Conservation (phyloP, 2,329 filamentous ascomycete species). For the Camillea tinctor region DNA sequence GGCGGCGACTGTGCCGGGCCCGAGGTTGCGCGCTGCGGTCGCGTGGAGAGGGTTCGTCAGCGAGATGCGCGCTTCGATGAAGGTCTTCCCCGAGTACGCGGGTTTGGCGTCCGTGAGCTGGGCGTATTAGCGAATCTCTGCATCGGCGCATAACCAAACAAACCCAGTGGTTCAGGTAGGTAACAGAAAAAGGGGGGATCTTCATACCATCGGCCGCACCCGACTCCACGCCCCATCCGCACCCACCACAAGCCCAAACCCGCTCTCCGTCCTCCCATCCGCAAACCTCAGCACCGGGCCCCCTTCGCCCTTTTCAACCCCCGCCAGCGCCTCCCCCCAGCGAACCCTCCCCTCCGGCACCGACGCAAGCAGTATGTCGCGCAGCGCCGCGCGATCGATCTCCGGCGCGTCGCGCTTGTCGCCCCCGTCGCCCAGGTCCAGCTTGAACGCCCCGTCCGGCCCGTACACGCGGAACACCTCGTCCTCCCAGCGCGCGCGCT, state of each 20-base stretch:
- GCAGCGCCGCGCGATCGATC: conserved; percentile 19
- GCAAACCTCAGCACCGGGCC: conserved; percentile 4
- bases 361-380: conserved; percentile 13
- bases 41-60: conserved; percentile 30
- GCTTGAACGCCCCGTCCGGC: not conserved
- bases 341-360: conserved; percentile 9
- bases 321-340: conserved; percentile 15
- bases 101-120: conserved; percentile 28
- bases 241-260: conserved; percentile 36
- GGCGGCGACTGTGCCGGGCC: conserved; percentile 34
- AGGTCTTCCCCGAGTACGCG: conserved; percentile 36
- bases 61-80: conserved; percentile 30
- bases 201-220: conserved; percentile 24
- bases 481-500: conserved; percentile 16
- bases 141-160: not conserved
- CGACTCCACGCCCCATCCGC: conserved; percentile 39
- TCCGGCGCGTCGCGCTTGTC: conserved; percentile 14
- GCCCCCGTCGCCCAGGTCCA: not conserved
- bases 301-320: conserved; percentile 23
- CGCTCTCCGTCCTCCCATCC: conserved; percentile 10
- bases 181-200: too few species aligned
- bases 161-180: too few species aligned
- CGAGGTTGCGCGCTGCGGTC: conserved; percentile 32
- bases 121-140: not conserved
- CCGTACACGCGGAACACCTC: conserved; percentile 10